A percentile compares a stretch with the other conserved stretches of the same genome.
These are phyloP conservation scores for Colletotrichum eleusines DNA, from an alignment of 2,329 filamentous ascomycete species.

Conservation along the genomic window DNA sequence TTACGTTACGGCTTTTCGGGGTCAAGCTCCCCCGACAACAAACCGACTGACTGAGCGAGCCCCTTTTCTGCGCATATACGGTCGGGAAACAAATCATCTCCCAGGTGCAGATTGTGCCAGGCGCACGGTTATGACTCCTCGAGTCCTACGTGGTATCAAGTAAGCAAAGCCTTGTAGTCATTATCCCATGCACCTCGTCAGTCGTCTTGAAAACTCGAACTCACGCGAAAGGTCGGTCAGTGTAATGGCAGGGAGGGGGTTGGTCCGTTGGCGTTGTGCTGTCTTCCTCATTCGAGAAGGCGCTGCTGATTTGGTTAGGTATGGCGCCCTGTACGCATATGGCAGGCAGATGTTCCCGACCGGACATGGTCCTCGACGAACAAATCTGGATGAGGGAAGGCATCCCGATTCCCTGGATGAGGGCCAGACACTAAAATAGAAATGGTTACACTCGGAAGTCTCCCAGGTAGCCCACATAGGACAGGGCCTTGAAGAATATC, in stretches of 20 bases:
- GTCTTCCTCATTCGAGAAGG: conserved; percentile 19
- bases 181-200: background rate
- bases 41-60: too few species aligned
- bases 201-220: background rate
- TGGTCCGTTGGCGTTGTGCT: conserved; percentile 11
- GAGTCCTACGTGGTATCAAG: background rate
- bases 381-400: background rate
- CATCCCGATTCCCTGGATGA: background rate
- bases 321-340: background rate
- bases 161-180: background rate
- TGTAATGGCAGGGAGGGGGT: too few species aligned
- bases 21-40: background rate
- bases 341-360: background rate
- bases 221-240: background rate
- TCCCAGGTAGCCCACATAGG: conserved; percentile 18
- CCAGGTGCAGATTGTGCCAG: conserved; percentile 15
- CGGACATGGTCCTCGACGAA: background rate
- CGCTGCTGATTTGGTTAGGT: background rate
- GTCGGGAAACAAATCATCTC: conserved; percentile 15
- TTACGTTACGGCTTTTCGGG: conserved; percentile 1
- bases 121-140: conserved; percentile 16
- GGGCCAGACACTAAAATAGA: conserved; percentile 36
- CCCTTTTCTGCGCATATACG: conserved; percentile 16
- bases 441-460: conserved; percentile 28
- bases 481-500: conserved; percentile 23